phyloP scores from a whole-genome alignment of 2,329 filamentous ascomycete species.

The Calonectria leucothoes region DNA sequence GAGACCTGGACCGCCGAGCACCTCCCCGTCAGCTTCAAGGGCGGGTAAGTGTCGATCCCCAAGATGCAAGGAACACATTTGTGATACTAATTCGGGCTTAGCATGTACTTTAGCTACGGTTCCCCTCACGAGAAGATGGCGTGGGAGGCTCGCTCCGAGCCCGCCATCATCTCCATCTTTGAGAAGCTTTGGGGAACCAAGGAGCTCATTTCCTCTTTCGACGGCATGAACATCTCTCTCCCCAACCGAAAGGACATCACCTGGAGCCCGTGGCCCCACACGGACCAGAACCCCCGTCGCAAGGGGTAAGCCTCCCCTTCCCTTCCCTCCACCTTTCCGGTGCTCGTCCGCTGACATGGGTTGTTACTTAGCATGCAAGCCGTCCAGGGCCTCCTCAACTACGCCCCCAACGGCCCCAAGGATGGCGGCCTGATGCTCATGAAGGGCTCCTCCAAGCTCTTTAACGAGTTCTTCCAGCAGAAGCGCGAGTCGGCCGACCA shows the following conservation, averaged over 20 bases:
- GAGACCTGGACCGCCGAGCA: slow-evolving; percentile 35
- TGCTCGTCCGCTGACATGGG: not conserved
- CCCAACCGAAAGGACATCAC: slow-evolving; percentile 50
- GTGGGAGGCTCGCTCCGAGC: slow-evolving; percentile 60
- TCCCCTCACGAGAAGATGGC: slow-evolving; percentile 61
- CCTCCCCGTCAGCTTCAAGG: slow-evolving; percentile 48
- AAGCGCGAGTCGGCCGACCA: slow-evolving; percentile 46
- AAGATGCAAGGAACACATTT: not conserved
- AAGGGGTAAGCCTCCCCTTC: slow-evolving; percentile 44
- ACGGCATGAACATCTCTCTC: slow-evolving; percentile 50
- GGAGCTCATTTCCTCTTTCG: slow-evolving; percentile 62
- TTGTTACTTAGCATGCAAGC: slow-evolving; percentile 51
- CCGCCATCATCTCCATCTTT: slow-evolving; percentile 58
- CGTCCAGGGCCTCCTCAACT: slow-evolving; percentile 61
- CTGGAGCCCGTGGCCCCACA: slow-evolving; percentile 40
- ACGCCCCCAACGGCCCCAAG: slow-evolving; percentile 47
- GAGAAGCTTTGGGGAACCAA: slow-evolving; percentile 57
- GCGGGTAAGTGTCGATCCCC: slow-evolving; percentile 39
- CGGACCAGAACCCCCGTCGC: slow-evolving; percentile 36
- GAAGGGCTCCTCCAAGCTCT: slow-evolving; percentile 39
- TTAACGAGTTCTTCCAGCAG: slow-evolving; percentile 50
- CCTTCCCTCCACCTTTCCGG: not conserved
- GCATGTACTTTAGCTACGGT: slow-evolving; percentile 58
- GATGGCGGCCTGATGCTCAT: slow-evolving; percentile 50
- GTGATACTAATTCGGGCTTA: slow-evolving; percentile 38